Percentiles rank a stretch among this genome's conserved stretches.
Conservation (phyloP, 1,139 yeast genomes). For the Magnusiomyces paraingens region DNA sequence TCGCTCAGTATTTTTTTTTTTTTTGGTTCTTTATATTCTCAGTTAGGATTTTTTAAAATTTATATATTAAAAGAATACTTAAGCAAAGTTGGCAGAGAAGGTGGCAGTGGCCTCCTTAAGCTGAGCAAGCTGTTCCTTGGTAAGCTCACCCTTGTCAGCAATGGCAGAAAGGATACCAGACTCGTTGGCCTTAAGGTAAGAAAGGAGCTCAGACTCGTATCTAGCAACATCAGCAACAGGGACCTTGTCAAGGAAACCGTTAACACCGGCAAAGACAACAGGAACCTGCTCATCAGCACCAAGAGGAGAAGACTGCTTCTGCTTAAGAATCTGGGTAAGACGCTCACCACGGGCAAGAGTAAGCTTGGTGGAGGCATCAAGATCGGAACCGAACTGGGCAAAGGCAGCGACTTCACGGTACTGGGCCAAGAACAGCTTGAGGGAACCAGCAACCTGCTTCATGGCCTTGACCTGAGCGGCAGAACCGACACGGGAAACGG, state of each 20-base stretch:
- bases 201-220: conserved; percentile 88
- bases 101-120: conserved; percentile 89
- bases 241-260: conserved; percentile 92
- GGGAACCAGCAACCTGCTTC: conserved; percentile 99
- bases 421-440: conserved; percentile 99
- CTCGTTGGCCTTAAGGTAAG: conserved; percentile 82
- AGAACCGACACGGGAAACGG: conserved; percentile 99
- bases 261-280: conserved; percentile 93
- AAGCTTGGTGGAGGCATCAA: conserved; percentile 99
- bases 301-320: conserved; percentile 94
- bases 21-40: too few relatives aligned
- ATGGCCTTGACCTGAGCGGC: conserved; percentile 99
- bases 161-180: conserved; percentile 75
- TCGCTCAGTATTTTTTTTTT: too few relatives aligned
- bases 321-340: conserved; percentile 97
- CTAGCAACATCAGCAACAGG: conserved; percentile 83
- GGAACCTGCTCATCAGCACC: conserved; percentile 99
- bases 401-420: conserved; percentile 99
- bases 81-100: conserved; percentile 75
- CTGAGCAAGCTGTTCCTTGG: conserved; percentile 79
- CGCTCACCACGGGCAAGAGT: conserved; percentile 99
- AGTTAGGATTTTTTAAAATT: too few relatives aligned
- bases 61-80: conserved; percentile 17
- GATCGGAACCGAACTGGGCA: conserved; percentile 99
- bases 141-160: conserved; percentile 83